phyloP scores from a whole-genome alignment of 805 yeast species.

The Candida xyloterini region DNA sequence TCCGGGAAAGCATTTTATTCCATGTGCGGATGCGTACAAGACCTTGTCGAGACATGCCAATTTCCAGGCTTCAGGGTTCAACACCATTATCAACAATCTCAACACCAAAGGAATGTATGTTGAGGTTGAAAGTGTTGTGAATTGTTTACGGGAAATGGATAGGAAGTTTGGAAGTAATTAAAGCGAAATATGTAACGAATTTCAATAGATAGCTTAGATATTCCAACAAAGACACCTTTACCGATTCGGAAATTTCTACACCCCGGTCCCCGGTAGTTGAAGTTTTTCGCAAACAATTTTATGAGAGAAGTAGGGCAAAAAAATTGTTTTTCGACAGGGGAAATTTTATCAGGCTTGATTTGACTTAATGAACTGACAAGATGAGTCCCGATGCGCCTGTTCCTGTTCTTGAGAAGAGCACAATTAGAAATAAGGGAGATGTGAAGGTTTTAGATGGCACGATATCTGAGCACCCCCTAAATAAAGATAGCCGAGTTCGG shows the following conservation, averaged over 20 bases:
- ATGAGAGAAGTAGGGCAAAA: conserved; percentile 3
- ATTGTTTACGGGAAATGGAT: conserved; percentile 78
- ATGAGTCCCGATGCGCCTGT: conserved; percentile 9
- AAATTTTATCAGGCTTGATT: conserved; percentile 1
- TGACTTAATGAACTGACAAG: neutral
- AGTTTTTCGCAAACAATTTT: neutral
- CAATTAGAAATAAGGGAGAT: neutral
- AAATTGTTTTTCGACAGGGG: conserved; percentile 6
- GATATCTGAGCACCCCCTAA: conserved; percentile 1
- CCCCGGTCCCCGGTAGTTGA: conserved; percentile 7
- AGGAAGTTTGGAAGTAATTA: conserved; percentile 45
- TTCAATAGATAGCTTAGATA: conserved; percentile 2
- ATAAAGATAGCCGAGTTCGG: conserved; percentile 11
- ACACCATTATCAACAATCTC: conserved; percentile 68
- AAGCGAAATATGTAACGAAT: neutral
- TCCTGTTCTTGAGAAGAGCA: conserved; percentile 5
- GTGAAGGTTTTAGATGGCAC: neutral
- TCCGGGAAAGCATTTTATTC: conserved; percentile 58
- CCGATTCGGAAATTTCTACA: conserved; percentile 7
- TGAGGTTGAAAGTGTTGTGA: conserved; percentile 87
- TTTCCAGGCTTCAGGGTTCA: conserved; percentile 69
- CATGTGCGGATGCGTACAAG: conserved; percentile 87
- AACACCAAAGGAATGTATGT: conserved; percentile 85
- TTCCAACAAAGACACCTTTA: neutral
- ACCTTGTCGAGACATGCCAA: conserved; percentile 80